Conservation (phyloP, 2,329 filamentous ascomycete species). For the Didymella glomerata region DNA sequence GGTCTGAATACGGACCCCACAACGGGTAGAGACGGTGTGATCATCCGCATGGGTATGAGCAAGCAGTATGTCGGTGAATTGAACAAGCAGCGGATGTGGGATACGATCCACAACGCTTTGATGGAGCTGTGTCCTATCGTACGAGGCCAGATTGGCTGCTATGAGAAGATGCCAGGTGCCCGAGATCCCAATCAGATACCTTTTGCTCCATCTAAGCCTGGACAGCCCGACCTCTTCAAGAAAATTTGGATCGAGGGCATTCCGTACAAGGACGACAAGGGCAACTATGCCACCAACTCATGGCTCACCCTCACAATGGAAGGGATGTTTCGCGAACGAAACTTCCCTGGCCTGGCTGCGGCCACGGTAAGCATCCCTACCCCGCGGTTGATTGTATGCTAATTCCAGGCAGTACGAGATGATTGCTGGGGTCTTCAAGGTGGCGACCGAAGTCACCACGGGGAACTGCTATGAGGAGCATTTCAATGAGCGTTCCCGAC, state of each 20-base stretch:
- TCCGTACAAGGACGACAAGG: slow-evolving; percentile 1
- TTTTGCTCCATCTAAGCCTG: too few species aligned
- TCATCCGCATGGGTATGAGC: slow-evolving; percentile 6
- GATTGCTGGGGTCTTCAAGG: slow-evolving; percentile 10
- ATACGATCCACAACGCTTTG: slow-evolving; percentile 4
- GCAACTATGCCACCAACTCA: slow-evolving; percentile 5
- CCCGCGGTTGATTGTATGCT: background rate
- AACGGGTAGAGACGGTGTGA: background rate
- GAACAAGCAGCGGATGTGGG: slow-evolving; percentile 1
- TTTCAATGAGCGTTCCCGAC: slow-evolving; percentile 7
- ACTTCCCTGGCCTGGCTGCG: slow-evolving; percentile 11
- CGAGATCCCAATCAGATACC: background rate
- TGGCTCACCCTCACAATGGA: slow-evolving; percentile 6
- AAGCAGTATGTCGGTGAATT: slow-evolving; percentile 17
- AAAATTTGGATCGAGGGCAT: background rate
- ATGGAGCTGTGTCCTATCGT: slow-evolving; percentile 6
- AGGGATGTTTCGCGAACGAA: slow-evolving; percentile 6
- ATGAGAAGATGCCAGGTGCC: slow-evolving; percentile 8
- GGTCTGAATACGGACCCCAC: background rate
- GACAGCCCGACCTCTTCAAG: background rate
- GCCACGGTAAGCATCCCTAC: background rate
- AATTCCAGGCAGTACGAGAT: slow-evolving; percentile 13
- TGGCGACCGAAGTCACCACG: slow-evolving; percentile 4
- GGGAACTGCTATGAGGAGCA: slow-evolving; percentile 18
- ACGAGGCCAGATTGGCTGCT: slow-evolving; percentile 11